phyloP scores from a whole-genome alignment of 495 filamentous ascomycete species.

The Venustampulla echinocandica region DNA sequence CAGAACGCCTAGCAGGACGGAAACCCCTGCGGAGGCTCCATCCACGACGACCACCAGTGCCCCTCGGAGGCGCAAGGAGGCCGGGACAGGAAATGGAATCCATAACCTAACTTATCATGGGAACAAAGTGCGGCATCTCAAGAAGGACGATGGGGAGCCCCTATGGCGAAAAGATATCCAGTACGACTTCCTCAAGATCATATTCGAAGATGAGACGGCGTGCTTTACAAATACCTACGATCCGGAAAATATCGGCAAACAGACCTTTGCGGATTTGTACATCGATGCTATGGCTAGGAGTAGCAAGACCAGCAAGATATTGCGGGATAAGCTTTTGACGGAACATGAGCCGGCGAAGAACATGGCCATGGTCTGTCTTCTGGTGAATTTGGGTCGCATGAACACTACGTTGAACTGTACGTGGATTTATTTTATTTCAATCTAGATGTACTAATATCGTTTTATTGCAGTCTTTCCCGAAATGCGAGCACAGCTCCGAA shows the following conservation, averaged over 20 bases:
- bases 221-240: conserved; percentile 85
- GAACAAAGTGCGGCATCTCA: conserved; percentile 91
- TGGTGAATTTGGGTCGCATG: conserved; percentile 97
- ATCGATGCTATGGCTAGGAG: conserved; percentile 97
- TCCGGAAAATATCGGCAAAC: conserved; percentile 54
- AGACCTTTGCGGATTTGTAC: conserved; percentile 93
- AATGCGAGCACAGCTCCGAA: conserved; percentile 96
- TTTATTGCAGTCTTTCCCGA: conserved; percentile 78
- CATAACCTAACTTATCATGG: conserved; percentile 51
- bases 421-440: conserved; percentile 17
- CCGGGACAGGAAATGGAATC: neutral
- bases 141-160: conserved; percentile 95
- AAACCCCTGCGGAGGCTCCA: conserved; percentile 53
- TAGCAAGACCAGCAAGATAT: conserved; percentile 97
- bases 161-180: conserved; percentile 97
- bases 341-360: conserved; percentile 86
- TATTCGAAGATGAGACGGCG: conserved; percentile 78
- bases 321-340: conserved; percentile 91
- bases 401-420: conserved; percentile 97
- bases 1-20: conserved; percentile 32
- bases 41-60: conserved; percentile 4
- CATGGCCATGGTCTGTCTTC: conserved; percentile 98
- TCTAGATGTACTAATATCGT: conserved; percentile 27
- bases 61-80: conserved; percentile 13
- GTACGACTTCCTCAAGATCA: conserved; percentile 82